Base-by-base conservation (phyloP, 345 rosid species). In the Theobroma cacao region DNA sequence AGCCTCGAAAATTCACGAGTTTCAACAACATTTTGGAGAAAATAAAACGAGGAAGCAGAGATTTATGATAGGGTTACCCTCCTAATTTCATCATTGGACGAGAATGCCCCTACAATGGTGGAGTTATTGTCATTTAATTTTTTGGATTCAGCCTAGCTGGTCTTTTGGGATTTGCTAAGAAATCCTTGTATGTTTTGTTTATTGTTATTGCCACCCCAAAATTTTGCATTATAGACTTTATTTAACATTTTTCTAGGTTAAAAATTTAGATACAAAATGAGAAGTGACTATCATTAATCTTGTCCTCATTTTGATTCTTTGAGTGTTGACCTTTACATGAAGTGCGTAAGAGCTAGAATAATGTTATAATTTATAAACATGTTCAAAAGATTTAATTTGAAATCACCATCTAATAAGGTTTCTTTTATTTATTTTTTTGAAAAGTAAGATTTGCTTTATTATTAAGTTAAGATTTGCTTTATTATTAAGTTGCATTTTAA, bases 1-100 rank as follows among this genome's bases (percentile, higher is more conserved):
- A 73, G 84, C 88, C 82, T 84, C 82, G 88, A 80, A 82, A 82
- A 38, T 80, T 78, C 82, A 58, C 81, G 76, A 72, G 4, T 60
- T 80, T 80, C 72, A 71, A 62, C 76, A 80, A 43, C 48, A 36
- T 59, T 72, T 33, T 34, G 11, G 45, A 52, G 34, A 34, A 73
- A 52, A 28, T 1, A 38, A 67, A n/a, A 43, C 18, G 3, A 40
- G 33, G 20, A 1, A n/a, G 20, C 11, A n/a, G 4, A 17, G 3
- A 59, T 18, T 58, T 22, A 28, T 17, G 10, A 59, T 59, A 50
- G 59, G 53, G 26, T 26, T 22, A 64, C 75, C 63, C 18, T 36
- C 47, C 17, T 14, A 5, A 22, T 24, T 5, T 43, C 22, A 20
- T 0, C 0, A 31, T 1, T 40, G 62, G 75, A 78, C 84, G 56